phyloP scores from a whole-genome alignment of 1,284 basidiomycete genomes.

The Boletellus deceptivus region DNA sequence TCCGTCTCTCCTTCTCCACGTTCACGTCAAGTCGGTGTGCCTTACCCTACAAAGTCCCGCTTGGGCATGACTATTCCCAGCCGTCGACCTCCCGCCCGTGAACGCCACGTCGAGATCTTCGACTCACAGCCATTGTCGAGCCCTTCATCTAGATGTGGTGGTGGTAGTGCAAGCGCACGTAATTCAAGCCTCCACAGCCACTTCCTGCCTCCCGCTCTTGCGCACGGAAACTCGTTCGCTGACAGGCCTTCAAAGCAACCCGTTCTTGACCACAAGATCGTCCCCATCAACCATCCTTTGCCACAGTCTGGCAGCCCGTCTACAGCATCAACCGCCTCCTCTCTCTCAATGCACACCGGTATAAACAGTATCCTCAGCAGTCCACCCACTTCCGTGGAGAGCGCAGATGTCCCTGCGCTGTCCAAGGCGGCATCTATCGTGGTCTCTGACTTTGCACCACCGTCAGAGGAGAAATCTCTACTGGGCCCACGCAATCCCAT shows the following conservation, averaged over 20 bases:
- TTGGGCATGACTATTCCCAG: constrained; percentile 58
- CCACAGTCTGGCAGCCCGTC: constrained; percentile 30
- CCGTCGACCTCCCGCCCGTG: constrained; percentile 41
- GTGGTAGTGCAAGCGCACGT: constrained; percentile 37
- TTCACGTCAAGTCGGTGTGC: constrained; percentile 69
- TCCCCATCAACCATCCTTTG: constrained; percentile 26
- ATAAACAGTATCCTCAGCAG: constrained; percentile 45
- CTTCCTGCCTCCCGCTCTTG: constrained; percentile 12
- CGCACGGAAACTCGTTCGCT: constrained; percentile 3
- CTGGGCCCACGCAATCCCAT: not conserved
- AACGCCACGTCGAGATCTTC: constrained; percentile 73
- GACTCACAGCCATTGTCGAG: constrained; percentile 71
- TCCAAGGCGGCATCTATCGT: constrained; percentile 39
- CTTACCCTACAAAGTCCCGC: constrained; percentile 52
- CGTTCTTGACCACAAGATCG: constrained; percentile 15
- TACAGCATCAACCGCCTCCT: constrained; percentile 46
- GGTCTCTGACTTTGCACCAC: constrained; percentile 23
- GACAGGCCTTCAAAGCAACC: constrained; percentile 1
- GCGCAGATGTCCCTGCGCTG: constrained; percentile 44
- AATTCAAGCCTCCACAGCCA: constrained; percentile 29
- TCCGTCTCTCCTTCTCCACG: constrained; percentile 63
- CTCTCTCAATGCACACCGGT: constrained; percentile 44
- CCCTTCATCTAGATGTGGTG: constrained; percentile 50
- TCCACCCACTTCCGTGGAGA: constrained; percentile 52
- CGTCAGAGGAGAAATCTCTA: constrained; percentile 4